A percentile compares a stretch with the other conserved stretches of the same genome.
Evolutionary conservation across 768 basidiomycete species (phyloP).

Genomic region (Phlegmacium glaucopus): DNA sequence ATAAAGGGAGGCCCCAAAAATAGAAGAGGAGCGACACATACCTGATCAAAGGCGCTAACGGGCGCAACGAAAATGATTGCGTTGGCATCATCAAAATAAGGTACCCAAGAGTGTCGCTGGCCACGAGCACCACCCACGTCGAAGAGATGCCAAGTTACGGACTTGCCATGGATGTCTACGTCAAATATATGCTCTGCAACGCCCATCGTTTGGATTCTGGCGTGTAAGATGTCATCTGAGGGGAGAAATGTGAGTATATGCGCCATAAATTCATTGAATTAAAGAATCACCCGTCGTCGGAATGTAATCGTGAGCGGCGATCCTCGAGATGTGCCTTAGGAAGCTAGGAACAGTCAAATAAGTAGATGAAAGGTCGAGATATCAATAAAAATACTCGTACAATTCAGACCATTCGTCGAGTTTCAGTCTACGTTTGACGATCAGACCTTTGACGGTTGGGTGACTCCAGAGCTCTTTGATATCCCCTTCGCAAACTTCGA

Average conservation of each 20-base stretch:
- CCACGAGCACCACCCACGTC: constrained; percentile 73
- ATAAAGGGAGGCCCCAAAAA: too few species aligned
- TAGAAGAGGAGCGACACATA: constrained; percentile 21
- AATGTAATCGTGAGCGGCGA: constrained; percentile 65
- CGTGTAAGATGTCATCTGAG: constrained; percentile 81
- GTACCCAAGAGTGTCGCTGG: constrained; percentile 77
- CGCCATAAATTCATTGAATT: constrained; percentile 7
- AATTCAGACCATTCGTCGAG: constrained; percentile 89
- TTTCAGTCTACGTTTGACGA: constrained; percentile 65
- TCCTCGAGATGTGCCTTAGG: constrained; percentile 67
- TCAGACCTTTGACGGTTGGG: constrained; percentile 64
- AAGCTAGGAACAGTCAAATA: constrained; percentile 45
- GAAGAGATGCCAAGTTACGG: constrained; percentile 70
- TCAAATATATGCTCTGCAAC: constrained; percentile 83
- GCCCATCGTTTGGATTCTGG: constrained; percentile 90
- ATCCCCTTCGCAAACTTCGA: constrained; percentile 58
- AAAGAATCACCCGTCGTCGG: constrained; percentile 62
- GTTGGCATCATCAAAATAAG: constrained; percentile 72
- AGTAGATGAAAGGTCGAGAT: constrained; percentile 12
- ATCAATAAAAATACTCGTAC: constrained; percentile 41
- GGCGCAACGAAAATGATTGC: constrained; percentile 81
- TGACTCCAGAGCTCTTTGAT: constrained; percentile 73
- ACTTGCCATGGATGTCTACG: constrained; percentile 74
- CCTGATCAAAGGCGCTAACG: constrained; percentile 78
- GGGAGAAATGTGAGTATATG: constrained; percentile 26